Base-by-base conservation (phyloP, 2,329 filamentous ascomycete genomes). In the Aspergillus puulaauensis region DNA sequence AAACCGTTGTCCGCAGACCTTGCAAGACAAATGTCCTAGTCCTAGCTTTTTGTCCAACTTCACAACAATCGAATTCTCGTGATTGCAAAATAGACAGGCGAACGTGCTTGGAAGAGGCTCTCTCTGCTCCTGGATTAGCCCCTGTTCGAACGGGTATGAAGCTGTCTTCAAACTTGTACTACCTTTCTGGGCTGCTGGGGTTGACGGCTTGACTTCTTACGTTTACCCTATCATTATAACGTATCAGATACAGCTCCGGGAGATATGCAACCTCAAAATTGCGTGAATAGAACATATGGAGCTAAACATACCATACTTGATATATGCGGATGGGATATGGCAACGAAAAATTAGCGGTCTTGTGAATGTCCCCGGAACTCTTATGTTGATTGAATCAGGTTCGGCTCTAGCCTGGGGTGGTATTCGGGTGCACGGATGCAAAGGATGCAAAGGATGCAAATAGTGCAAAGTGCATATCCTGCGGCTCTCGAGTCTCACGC, bases 1-100 rank as follows among this genome's bases (percentile, higher is more conserved):
- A 72, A 96, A 99, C 59, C 87, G 88, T 77, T 98, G 93, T 3
- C 91, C 93, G 75, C 95, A 99, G 53, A 96, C 86, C 73, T 93
- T 96, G 80, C 95, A 99, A 59, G 88, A 86, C 24, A 99, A 82
- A 60, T 90, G 86, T 47, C 93, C 95, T 39, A 96, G 84, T 52
- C 91, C 91, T 27, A 86, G 82, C 74, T 98, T 98, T 82, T 96
- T 96, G 73, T 99, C 92, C 51, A 99, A 83, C 76, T 96, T 95
- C 65, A 97, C 90, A 27, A 86, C 84, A 52, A 99, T 90, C 0
- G 93, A 91, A 65, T 91, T 95, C 73, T 98, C 95, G 77, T 98
- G 93, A 75, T 97, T 98, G 82, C 95, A 99, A 79, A 99, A 99
- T 46, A 99, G 87, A 73, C 95, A 99, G 57, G 93, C 91, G 76